phyloP scores from a whole-genome alignment of 2,329 filamentous ascomycete species.

The Raffaelea arxii region DNA sequence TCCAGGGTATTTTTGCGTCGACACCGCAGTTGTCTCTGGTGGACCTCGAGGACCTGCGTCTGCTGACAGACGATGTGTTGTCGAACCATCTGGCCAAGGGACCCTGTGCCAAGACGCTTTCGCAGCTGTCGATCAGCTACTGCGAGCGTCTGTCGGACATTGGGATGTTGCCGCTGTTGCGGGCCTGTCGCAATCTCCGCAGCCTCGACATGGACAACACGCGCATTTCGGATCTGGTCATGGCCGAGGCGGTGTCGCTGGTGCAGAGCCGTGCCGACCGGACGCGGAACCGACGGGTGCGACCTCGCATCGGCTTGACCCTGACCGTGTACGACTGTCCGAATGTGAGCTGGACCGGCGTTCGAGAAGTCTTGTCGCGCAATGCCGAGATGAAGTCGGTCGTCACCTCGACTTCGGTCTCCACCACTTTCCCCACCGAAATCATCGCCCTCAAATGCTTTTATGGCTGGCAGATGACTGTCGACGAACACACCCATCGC shows the following conservation, averaged over 20 bases:
- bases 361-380: constrained; percentile 75
- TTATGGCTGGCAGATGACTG: constrained; percentile 90
- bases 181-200: constrained; percentile 58
- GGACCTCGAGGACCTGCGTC: constrained; percentile 76
- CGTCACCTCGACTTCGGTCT: constrained; percentile 11
- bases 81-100: constrained; percentile 64
- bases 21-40: constrained; percentile 73
- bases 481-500: constrained; percentile 85
- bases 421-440: constrained; percentile 57
- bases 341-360: constrained; percentile 85
- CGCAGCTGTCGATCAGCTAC: constrained; percentile 80
- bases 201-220: constrained; percentile 90
- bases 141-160: constrained; percentile 78
- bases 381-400: constrained; percentile 52
- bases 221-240: constrained; percentile 72
- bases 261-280: constrained; percentile 53
- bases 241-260: constrained; percentile 77
- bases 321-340: constrained; percentile 86
- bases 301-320: constrained; percentile 54
- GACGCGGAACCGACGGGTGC: constrained; percentile 23
- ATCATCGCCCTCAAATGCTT: constrained; percentile 86
- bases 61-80: constrained; percentile 66
- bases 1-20: constrained; percentile 64
- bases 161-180: constrained; percentile 75
- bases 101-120: constrained; percentile 60